phyloP scores from a whole-genome alignment of 1,284 basidiomycete species.

The Serendipita sp. region DNA sequence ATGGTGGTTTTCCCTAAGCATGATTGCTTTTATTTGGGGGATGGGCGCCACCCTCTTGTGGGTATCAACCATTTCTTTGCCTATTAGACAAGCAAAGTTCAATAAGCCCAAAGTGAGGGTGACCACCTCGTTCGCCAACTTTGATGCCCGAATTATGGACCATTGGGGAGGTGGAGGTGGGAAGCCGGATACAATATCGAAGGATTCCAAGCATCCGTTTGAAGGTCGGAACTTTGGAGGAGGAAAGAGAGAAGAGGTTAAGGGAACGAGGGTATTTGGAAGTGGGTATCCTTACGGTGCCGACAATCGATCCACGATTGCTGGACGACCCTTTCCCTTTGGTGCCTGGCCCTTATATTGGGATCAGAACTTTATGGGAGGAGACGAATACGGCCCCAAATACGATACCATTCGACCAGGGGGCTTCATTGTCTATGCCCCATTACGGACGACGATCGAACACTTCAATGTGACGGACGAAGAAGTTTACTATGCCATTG shows the following conservation, averaged over 20 bases:
- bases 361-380: neutral
- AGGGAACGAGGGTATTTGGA: slow-evolving; percentile 14
- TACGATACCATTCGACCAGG: neutral
- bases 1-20: too few relatives aligned
- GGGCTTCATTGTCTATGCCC: neutral
- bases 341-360: slow-evolving; percentile 17
- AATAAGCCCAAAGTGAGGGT: neutral
- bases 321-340: too few relatives aligned
- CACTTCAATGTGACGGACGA: neutral
- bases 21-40: too few relatives aligned
- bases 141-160: neutral
- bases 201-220: neutral
- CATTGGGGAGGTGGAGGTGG: neutral
- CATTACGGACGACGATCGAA: neutral
- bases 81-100: too few relatives aligned
- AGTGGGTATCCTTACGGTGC: slow-evolving; percentile 9
- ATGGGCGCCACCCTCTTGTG: too few relatives aligned
- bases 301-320: too few relatives aligned
- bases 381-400: neutral
- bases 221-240: neutral
- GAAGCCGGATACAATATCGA: neutral
- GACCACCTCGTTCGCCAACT: neutral
- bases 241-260: slow-evolving; percentile 7
- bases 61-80: too few relatives aligned
- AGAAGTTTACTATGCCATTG: neutral